phyloP scores from a whole-genome alignment of 805 yeast species.

The Saturnispora kantuleensis region DNA sequence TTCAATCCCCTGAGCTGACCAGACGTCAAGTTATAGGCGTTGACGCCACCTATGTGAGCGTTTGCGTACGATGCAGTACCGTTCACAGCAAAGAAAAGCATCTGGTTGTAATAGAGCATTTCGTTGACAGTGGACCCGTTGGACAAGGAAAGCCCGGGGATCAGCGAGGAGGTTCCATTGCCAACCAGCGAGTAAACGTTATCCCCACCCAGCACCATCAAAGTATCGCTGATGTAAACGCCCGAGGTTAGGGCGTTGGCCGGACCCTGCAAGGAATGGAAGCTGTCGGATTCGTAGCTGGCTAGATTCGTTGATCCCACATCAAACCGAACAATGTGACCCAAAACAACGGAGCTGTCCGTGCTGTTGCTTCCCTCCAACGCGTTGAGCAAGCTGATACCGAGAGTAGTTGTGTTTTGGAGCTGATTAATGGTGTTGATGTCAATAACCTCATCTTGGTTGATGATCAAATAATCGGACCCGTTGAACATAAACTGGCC shows the following conservation, averaged over 20 bases:
- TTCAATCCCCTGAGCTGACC: slow-evolving; percentile 32
- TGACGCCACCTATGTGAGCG: slow-evolving; percentile 32
- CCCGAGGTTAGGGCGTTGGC: slow-evolving; percentile 18
- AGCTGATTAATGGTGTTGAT: slow-evolving; percentile 30
- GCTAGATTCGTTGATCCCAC: slow-evolving; percentile 11
- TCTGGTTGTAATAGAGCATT: slow-evolving; percentile 30
- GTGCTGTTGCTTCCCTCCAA: slow-evolving; percentile 5
- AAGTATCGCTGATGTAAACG: slow-evolving; percentile 37
- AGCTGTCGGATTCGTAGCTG: not conserved
- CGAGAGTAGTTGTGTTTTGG: slow-evolving; percentile 17
- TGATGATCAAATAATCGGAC: slow-evolving; percentile 34
- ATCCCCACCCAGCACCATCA: slow-evolving; percentile 52
- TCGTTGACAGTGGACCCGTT: slow-evolving; percentile 15
- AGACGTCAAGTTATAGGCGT: slow-evolving; percentile 41
- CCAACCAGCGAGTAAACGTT: slow-evolving; percentile 10
- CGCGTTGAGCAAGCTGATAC: slow-evolving; percentile 26
- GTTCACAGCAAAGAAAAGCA: slow-evolving; percentile 38
- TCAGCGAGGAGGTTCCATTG: slow-evolving; percentile 1
- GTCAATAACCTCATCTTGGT: slow-evolving; percentile 33
- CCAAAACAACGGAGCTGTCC: slow-evolving; percentile 13
- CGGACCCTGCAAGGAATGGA: slow-evolving; percentile 8
- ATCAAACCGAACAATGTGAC: slow-evolving; percentile 17
- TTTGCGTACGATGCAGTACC: slow-evolving; percentile 24
- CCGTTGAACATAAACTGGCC: slow-evolving; percentile 23
- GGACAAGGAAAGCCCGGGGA: slow-evolving; percentile 14